Conservation (phyloP, 768 basidiomycete genomes). For the Amanita pseudoporphyria region DNA sequence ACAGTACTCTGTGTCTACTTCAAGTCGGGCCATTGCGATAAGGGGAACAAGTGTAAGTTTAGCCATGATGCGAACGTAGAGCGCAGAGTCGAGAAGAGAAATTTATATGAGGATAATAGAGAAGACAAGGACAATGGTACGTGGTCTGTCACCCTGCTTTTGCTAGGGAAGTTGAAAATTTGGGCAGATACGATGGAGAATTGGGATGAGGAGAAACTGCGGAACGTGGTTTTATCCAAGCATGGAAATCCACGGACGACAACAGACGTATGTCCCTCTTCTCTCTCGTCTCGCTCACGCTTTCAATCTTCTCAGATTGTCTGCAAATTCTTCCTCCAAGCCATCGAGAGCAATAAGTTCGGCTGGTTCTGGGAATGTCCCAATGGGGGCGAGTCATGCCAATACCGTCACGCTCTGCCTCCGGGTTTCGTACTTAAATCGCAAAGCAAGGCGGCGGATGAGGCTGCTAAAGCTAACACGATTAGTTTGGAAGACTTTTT, state of each 20-base stretch:
- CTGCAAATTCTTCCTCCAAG: constrained; percentile 95
- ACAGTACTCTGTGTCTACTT: constrained; percentile 86
- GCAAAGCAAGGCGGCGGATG: constrained; percentile 85
- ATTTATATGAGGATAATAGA: constrained; percentile 82
- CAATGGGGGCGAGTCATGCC: constrained; percentile 70
- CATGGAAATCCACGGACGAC: constrained; percentile 85
- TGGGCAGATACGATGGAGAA: constrained; percentile 90
- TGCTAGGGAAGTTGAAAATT: neutral
- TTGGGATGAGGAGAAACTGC: constrained; percentile 95
- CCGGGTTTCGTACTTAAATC: constrained; percentile 95
- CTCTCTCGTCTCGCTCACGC: neutral
- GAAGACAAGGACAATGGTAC: constrained; percentile 71
- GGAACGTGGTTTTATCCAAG: constrained; percentile 79
- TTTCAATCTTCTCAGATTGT: constrained; percentile 59
- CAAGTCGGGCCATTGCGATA: constrained; percentile 90
- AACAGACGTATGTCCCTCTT: constrained; percentile 58
- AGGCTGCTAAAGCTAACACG: constrained; percentile 78
- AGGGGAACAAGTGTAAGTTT: constrained; percentile 95
- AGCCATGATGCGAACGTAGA: constrained; percentile 88
- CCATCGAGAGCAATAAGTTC: constrained; percentile 88
- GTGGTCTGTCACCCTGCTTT: constrained; percentile 13
- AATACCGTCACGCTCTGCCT: constrained; percentile 91
- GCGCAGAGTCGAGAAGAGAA: constrained; percentile 91
- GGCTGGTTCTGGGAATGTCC: constrained; percentile 98
- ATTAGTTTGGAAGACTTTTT: constrained; percentile 96